phyloP scores from a whole-genome alignment of 176 grass and related monocot genomes.

The Musa schizocarpa region DNA sequence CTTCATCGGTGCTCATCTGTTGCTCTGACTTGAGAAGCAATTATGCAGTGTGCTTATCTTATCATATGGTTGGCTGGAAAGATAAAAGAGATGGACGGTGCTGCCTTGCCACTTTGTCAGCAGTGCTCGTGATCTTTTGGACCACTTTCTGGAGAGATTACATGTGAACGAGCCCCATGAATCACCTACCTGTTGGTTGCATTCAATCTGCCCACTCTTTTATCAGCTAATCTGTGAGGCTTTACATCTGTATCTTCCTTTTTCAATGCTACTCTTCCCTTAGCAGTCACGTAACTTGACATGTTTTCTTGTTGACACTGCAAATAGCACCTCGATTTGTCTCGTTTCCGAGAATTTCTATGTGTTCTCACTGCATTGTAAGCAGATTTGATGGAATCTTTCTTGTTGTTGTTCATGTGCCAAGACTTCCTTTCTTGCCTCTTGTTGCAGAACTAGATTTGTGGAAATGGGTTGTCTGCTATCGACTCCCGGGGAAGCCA shows the following conservation, averaged over 20 bases:
- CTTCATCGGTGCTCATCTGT: not conserved
- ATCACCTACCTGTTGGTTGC: not conserved
- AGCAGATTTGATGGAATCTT: not conserved
- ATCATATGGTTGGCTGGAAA: not conserved
- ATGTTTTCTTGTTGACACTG: not conserved
- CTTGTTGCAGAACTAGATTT: not conserved
- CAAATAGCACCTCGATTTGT: not conserved
- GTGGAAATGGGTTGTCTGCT: slow-evolving; percentile 57
- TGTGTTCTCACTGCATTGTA: no score
- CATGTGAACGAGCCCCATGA: not conserved
- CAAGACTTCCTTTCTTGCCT: not conserved
- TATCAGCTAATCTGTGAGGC: not conserved
- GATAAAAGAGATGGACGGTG: not conserved
- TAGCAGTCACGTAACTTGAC: no score
- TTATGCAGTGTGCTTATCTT: not conserved
- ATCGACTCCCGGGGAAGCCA: slow-evolving; percentile 42
- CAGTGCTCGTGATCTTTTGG: not conserved
- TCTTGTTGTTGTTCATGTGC: not conserved
- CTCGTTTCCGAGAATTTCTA: not conserved
- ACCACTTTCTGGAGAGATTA: slow-evolving; percentile 3
- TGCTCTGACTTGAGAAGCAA: not conserved
- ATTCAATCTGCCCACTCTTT: not conserved
- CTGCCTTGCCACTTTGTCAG: not conserved
- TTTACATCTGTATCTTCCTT: not conserved
- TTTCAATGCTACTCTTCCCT: not conserved